A percentile compares a stretch with the other conserved stretches of the same genome.
Conservation (phyloP, 805 yeast species). For the Saccharomycopsis malanga region DNA sequence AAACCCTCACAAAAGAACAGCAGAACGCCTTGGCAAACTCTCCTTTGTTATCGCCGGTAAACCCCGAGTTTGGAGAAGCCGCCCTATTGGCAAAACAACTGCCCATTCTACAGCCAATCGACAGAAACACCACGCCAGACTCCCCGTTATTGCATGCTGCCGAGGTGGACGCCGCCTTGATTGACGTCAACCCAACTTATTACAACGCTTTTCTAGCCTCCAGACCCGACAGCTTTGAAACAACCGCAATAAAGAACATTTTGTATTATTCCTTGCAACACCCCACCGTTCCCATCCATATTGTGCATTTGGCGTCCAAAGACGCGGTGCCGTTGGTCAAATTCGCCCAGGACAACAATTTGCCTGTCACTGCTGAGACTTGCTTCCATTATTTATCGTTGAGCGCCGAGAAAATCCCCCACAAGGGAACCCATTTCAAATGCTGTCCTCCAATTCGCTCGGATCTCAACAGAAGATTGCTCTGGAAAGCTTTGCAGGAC, state of each 20-base stretch:
- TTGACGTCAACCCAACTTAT: constrained; percentile 48
- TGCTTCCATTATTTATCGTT: constrained; percentile 88
- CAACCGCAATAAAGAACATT: constrained; percentile 71
- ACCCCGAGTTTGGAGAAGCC: constrained; percentile 46
- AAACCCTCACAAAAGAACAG: constrained; percentile 39
- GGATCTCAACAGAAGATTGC: constrained; percentile 56
- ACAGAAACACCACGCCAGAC: constrained; percentile 23
- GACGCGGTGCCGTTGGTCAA: constrained; percentile 70
- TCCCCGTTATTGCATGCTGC: constrained; percentile 41
- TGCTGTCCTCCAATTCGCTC: constrained; percentile 94
- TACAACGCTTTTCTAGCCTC: constrained; percentile 74
- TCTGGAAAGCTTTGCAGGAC: constrained; percentile 72
- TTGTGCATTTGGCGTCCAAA: constrained; percentile 84
- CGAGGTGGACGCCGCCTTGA: constrained; percentile 34
- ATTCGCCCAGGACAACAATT: constrained; percentile 47
- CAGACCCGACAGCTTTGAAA: constrained; percentile 83
- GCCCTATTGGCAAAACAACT: constrained; percentile 21
- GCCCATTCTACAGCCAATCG: constrained; percentile 19
- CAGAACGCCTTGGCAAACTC: constrained; percentile 48
- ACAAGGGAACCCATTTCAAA: constrained; percentile 75
- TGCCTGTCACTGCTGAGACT: constrained; percentile 81
- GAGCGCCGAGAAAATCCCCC: constrained; percentile 68
- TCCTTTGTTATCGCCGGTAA: constrained; percentile 50
- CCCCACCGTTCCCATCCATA: constrained; percentile 68
- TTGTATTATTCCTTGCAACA: constrained; percentile 38